Evolutionary conservation across 805 yeast species (phyloP), one percentile per base, ranked within the genome.

Genomic region (Zygosaccharomyces gambellarensis): DNA sequence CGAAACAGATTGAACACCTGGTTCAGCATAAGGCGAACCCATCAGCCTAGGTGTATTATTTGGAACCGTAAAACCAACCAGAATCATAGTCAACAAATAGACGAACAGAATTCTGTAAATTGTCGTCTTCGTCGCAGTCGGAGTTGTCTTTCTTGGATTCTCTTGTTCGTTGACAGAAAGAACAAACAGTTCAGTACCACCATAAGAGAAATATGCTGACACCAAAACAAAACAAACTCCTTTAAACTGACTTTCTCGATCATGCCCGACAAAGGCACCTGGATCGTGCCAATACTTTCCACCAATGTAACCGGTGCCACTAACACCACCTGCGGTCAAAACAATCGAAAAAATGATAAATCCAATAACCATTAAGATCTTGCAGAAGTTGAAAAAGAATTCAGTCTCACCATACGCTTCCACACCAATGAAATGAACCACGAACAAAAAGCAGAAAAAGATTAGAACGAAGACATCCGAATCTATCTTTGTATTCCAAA

Each of bases 361-460:
- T 5, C 85, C 86, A 38, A 74, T 48, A 45, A 83, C 76, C 65
- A 85, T 81, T 17, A 73, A 42, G n/a, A 81, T 77, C 63, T 83
- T 83, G 48, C 77, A 69, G 19, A 71, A 43, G 46, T 82, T 78
- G 57, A 83, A 76, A 39, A 78, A 60, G 56, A 78, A 81, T 65
- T 83, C 88, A 30, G 82, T 81, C 66, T 83, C 88, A 65, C 87
- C 87, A 59, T 81, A 83, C 50, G 86, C 86, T 57, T 70, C 73
- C 32, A 81, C 83, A 57, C 87, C 87, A 45, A 55, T 76, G 48
- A 82, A 65, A 63, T 82, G 82, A 51, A 82, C 77, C 36, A 65
- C 51, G 29, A 79, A 62, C 51, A 83, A 74, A 28, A 79, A 58
- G 3, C 70, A 71, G 58, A 74, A 82, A 57, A 82, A 81, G 32